Conservation (phyloP, 2,329 filamentous ascomycete genomes). For the Emergomyces orientalis region DNA sequence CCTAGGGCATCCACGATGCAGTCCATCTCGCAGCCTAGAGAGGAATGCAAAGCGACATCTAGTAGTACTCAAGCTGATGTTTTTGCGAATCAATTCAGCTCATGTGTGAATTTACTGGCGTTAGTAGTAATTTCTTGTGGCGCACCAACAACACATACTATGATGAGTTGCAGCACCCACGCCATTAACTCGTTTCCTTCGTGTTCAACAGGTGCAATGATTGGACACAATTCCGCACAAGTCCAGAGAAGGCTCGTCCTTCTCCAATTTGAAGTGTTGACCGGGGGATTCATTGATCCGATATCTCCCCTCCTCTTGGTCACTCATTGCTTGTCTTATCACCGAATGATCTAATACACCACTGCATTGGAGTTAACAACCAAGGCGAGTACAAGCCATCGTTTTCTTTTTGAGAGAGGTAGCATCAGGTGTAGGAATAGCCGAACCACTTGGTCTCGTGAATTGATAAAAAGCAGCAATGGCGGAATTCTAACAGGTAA, state of each 20-base stretch:
- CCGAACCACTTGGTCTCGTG: not conserved
- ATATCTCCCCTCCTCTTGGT: not conserved
- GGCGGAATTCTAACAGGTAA: not conserved
- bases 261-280: not conserved
- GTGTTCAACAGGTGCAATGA: not conserved
- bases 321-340: not conserved
- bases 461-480: not conserved
- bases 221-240: not conserved
- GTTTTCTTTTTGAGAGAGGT: not conserved
- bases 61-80: not conserved
- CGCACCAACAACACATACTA: not conserved
- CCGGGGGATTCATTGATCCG: not conserved
- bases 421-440: not conserved
- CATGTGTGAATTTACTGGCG: not conserved
- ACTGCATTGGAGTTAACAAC: not conserved
- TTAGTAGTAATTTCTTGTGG: not conserved
- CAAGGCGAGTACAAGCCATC: not conserved
- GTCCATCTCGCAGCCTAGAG: not conserved
- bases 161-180: not conserved
- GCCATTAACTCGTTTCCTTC: not conserved
- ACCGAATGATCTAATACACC: not conserved
- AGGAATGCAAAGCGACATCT: not conserved
- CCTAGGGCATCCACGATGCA: not conserved
- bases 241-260: not conserved
- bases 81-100: not conserved